A percentile compares a stretch with the other conserved stretches of the same genome.
Conservation (phyloP, 805 yeast genomes). For the Yamadazyma kitorensis region DNA sequence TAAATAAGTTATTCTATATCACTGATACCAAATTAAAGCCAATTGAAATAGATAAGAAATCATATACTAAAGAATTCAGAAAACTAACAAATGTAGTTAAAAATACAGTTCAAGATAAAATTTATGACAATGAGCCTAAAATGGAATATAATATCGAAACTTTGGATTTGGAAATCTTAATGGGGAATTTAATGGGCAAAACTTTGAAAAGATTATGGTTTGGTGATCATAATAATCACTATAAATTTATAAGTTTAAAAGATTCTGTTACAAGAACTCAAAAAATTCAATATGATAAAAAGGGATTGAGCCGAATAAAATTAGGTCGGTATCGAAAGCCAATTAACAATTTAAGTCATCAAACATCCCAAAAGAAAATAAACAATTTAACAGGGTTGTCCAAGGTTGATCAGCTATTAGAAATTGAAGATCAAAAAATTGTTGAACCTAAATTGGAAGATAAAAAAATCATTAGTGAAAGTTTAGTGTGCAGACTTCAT, state of each 20-base stretch:
- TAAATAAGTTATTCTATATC: slow-evolving; percentile 30
- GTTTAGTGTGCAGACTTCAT: not conserved
- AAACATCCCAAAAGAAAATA: slow-evolving; percentile 1
- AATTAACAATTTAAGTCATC: slow-evolving; percentile 5
- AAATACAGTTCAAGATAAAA: slow-evolving; percentile 65
- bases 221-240: slow-evolving; percentile 20
- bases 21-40: slow-evolving; percentile 33
- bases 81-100: slow-evolving; percentile 67
- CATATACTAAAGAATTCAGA: slow-evolving; percentile 40
- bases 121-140: slow-evolving; percentile 20
- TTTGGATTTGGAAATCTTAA: slow-evolving; percentile 34
- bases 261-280: slow-evolving; percentile 23
- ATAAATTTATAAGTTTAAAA: slow-evolving; percentile 32
- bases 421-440: slow-evolving; percentile 5
- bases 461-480: not conserved
- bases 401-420: slow-evolving; percentile 7
- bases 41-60: slow-evolving; percentile 1
- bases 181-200: slow-evolving; percentile 31
- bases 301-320: slow-evolving; percentile 35
- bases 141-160: slow-evolving; percentile 36
- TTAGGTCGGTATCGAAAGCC: slow-evolving; percentile 19
- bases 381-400: slow-evolving; percentile 9
- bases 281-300: slow-evolving; percentile 20
- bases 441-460: slow-evolving; percentile 2
- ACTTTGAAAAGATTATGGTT: slow-evolving; percentile 32